These are phyloP conservation scores for Tetraselmis striata DNA, from an alignment of 139 green algal species.

Conservation along the genomic window DNA sequence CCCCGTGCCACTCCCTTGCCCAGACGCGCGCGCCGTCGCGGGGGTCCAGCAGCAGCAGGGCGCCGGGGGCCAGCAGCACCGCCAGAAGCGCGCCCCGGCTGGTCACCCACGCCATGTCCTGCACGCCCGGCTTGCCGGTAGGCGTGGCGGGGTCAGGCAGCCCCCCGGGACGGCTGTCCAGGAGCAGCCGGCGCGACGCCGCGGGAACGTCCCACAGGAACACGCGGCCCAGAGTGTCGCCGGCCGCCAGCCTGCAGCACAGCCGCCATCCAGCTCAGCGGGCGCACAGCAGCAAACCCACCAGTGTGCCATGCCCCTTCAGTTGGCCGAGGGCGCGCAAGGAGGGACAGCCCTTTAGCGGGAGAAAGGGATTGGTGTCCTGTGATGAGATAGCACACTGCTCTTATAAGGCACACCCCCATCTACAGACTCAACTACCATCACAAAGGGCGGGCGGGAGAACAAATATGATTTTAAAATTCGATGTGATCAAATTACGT, in stretches of 20 bases:
- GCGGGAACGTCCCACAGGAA: conserved; percentile 66
- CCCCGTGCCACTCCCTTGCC: neutral
- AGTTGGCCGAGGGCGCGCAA: no score
- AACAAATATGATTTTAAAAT: no score
- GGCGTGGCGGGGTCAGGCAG: neutral
- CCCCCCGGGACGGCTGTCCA: conserved; percentile 42
- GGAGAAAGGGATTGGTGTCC: neutral
- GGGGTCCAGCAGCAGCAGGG: conserved; percentile 73
- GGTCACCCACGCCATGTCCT: conserved; percentile 60
- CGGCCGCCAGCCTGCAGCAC: conserved; percentile 55
- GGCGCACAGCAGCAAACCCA: neutral
- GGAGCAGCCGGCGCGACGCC: conserved; percentile 22
- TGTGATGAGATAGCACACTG: neutral
- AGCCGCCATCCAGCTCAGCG: neutral
- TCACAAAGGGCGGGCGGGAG: neutral
- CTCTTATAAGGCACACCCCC: neutral
- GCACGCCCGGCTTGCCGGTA: conserved; percentile 20
- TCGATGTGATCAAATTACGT: no score
- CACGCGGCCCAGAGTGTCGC: conserved; percentile 60
- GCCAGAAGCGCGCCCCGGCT: conserved; percentile 41
- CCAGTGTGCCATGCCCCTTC: no score
- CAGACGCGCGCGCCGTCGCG: conserved; percentile 17
- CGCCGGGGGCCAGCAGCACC: conserved; percentile 50
- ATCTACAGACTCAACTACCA: neutral
- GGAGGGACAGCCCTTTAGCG: neutral